Evolutionary conservation across 1,284 basidiomycete genomes (phyloP), one percentile per base, ranked within the genome.

Genomic region (Ustilago sp.): DNA sequence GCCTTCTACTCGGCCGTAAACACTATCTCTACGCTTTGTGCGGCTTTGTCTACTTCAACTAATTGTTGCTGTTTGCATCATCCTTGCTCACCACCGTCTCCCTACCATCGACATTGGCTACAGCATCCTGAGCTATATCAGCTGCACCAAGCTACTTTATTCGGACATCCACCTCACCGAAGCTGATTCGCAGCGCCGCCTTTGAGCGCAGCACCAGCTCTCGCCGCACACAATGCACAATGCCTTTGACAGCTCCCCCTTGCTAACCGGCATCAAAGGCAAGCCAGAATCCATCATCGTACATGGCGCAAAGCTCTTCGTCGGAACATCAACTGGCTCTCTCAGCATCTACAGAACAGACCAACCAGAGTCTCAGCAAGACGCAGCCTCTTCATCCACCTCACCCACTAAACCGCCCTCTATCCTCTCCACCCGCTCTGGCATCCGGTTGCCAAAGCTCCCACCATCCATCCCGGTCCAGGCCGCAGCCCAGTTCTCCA

Each of bases 401-500:
- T 66, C 69, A 34, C 59, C 65, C 8, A 50, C 61, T n/a, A 74
- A 74, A 31, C 34, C 64, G 8, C 48, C 62, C 6, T 68, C 64
- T 31, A 57, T 67, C 36, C 64, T 68, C 48, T 73, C 70, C 34
- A 59, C 69, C 11, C 64, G 54, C 1, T 45, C 60, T 19, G 48
- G 64, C 2, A 38, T 38, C 6, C 17, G 50, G 41, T 43, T 60
- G 2, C 12, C 38, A 11, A 63, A 43, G 19, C 31, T 32, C 8
- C 45, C 68, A 17, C 17, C 56, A 31, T 70, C 71, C 4, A 50
- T 50, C 8, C 76, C 72, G 9, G 34, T 66, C 9, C 71, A 80
- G 38, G 54, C 57, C 9, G 50, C 52, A 35, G 15, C 61, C 70
- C 87, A 86, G 5, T 86, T 95, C 36, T 88, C 89, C 13, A 89